phyloP scores from a whole-genome alignment of 2,329 filamentous ascomycete species.

The Talaromyces atroroseus region DNA sequence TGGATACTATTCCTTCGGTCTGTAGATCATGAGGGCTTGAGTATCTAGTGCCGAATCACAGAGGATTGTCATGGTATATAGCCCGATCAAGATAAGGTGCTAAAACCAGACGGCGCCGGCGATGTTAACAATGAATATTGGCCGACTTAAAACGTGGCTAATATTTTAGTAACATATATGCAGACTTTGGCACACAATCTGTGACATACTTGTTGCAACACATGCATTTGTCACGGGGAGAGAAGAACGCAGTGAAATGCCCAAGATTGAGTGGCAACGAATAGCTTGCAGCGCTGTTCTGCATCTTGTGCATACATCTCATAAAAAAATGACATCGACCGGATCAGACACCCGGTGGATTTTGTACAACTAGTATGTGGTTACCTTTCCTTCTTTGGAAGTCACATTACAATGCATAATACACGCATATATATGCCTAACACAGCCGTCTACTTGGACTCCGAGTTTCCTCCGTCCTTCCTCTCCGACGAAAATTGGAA shows the following conservation, averaged over 20 bases:
- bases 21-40: not conserved
- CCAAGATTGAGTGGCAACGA: not conserved
- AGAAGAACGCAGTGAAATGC: not conserved
- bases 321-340: not conserved
- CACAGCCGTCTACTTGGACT: not conserved
- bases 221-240: not conserved
- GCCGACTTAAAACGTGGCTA: not conserved
- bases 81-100: not conserved
- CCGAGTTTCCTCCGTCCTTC: not conserved
- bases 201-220: not conserved
- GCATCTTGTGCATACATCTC: not conserved
- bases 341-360: not conserved
- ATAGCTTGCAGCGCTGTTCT: not conserved
- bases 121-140: not conserved
- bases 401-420: not conserved
- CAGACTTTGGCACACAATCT: not conserved
- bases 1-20: not conserved
- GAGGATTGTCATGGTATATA: not conserved
- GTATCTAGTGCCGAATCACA: not conserved
- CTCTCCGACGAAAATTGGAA: not conserved
- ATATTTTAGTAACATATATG: not conserved
- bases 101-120: not conserved
- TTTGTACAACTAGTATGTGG: not conserved
- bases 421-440: not conserved
- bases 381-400: not conserved